These are phyloP conservation scores for Epichloe gansuensis DNA, from an alignment of 2,329 filamentous ascomycete genomes.

Conservation along the genomic window DNA sequence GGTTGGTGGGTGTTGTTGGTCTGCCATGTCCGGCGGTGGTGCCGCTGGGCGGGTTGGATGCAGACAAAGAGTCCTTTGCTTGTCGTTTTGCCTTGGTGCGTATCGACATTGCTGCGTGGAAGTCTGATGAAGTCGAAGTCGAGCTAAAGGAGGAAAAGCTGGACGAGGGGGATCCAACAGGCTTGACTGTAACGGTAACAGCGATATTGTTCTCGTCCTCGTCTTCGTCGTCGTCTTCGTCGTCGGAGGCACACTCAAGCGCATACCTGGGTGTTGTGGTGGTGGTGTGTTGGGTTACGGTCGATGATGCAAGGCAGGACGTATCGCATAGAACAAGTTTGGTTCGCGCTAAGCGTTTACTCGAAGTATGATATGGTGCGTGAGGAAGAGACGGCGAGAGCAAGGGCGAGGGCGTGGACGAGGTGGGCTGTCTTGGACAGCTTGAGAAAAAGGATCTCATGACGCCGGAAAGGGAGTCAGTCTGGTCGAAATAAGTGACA, in stretches of 20 bases:
- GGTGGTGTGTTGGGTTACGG: neutral
- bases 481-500: neutral
- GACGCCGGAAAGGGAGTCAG: neutral
- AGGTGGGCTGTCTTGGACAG: slow-evolving; percentile 3
- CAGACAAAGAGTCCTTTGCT: slow-evolving; percentile 11
- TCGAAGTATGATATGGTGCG: neutral
- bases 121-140: slow-evolving; percentile 9
- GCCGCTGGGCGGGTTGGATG: slow-evolving; percentile 16
- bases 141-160: slow-evolving; percentile 3
- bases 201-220: neutral
- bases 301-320: neutral
- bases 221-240: neutral
- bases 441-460: slow-evolving; percentile 9
- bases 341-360: neutral
- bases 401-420: neutral
- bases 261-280: slow-evolving; percentile 3
- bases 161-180: neutral
- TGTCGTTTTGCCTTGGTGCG: slow-evolving; percentile 19
- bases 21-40: slow-evolving; percentile 17
- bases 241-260: neutral
- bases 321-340: slow-evolving; percentile 1
- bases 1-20: slow-evolving; percentile 30
- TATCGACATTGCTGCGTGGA: slow-evolving; percentile 22
- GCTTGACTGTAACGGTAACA: slow-evolving; percentile 1
- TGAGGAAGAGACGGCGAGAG: neutral